Percentiles rank a stretch among this genome's conserved stretches.
Conservation (phyloP, 2,329 filamentous ascomycete genomes). For the Trichoderma harzianum region DNA sequence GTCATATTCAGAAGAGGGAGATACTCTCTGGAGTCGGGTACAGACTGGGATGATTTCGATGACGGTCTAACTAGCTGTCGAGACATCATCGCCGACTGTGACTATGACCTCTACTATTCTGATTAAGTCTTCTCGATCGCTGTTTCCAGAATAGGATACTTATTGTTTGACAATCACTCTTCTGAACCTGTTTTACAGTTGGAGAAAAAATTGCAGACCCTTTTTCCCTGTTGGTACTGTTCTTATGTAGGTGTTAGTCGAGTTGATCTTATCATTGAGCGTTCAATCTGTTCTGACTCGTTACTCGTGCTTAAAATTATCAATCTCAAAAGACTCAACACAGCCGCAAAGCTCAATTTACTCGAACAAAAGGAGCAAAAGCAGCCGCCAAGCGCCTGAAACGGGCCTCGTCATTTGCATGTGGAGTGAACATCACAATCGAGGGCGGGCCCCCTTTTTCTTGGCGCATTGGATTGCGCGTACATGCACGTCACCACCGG, state of each 20-base stretch:
- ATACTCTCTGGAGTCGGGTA: neutral
- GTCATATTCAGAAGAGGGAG: neutral
- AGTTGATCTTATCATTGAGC: neutral
- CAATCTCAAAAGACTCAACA: neutral
- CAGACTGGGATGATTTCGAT: neutral
- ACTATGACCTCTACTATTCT: neutral
- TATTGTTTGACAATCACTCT: neutral
- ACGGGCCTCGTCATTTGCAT: slow-evolving; percentile 8
- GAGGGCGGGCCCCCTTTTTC: neutral
- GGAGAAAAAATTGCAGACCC: neutral
- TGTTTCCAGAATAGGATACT: neutral
- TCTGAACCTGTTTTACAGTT: neutral
- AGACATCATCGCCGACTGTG: neutral
- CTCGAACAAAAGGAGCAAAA: neutral
- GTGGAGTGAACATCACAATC: slow-evolving; percentile 13
- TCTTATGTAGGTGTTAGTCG: neutral
- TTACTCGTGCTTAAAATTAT: neutral
- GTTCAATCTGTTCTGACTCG: neutral
- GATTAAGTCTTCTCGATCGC: neutral
- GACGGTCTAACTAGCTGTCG: neutral
- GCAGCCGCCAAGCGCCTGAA: neutral
- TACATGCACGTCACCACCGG: slow-evolving; percentile 14
- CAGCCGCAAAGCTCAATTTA: neutral
- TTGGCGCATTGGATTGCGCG: slow-evolving; percentile 9
- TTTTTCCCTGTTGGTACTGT: neutral